Conservation (phyloP, 2,329 filamentous ascomycete species). For the Ceratocystiopsis minuta region DNA sequence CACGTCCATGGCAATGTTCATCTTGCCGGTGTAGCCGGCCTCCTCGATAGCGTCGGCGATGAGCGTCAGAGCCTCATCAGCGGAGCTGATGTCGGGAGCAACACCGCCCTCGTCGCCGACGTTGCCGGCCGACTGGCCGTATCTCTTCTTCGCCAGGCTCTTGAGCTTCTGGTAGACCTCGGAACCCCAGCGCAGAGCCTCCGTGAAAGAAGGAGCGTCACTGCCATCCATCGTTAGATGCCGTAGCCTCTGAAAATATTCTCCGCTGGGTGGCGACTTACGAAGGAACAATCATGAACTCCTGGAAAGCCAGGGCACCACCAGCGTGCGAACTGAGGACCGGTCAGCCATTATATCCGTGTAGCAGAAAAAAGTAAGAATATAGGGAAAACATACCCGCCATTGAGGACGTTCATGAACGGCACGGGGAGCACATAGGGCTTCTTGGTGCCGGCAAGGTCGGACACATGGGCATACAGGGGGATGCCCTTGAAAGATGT, state of each 20-base stretch:
- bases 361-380: too few species aligned
- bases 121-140: constrained; percentile 96
- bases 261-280: constrained; percentile 22
- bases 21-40: constrained; percentile 86
- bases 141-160: constrained; percentile 95
- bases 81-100: constrained; percentile 92
- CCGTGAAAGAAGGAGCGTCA: constrained; percentile 74
- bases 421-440: constrained; percentile 78
- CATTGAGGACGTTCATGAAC: constrained; percentile 89
- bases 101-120: constrained; percentile 99
- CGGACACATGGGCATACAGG: constrained; percentile 74
- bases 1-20: constrained; percentile 98
- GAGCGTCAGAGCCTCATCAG: constrained; percentile 90
- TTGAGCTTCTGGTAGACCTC: constrained; percentile 99
- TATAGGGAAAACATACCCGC: constrained; percentile 26
- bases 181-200: constrained; percentile 88
- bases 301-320: constrained; percentile 86
- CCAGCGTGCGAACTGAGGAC: constrained; percentile 68
- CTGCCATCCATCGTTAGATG: constrained; percentile 23
- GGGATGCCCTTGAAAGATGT: constrained; percentile 41
- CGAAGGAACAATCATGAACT: constrained; percentile 88
- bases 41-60: constrained; percentile 88
- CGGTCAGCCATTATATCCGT: background rate
- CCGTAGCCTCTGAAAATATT: too few species aligned
- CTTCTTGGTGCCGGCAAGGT: constrained; percentile 80